Conservation (phyloP, 2,329 filamentous ascomycete genomes). For the Ophiostoma montium region DNA sequence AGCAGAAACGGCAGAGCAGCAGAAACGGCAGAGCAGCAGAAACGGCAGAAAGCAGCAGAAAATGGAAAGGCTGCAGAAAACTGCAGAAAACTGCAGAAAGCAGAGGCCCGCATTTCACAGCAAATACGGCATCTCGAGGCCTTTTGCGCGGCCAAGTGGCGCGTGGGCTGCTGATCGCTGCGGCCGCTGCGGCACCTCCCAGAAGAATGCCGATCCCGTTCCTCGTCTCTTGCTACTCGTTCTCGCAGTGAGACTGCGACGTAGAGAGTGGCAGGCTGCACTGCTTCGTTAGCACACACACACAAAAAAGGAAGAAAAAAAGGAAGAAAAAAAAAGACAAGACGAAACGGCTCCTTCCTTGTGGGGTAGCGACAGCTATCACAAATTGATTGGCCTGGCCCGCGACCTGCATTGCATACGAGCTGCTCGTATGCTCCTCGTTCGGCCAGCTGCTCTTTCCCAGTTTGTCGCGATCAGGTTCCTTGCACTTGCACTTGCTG, state of each 20-base stretch:
- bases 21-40: too few species aligned
- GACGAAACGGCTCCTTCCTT: slow-evolving; percentile 1
- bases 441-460: slow-evolving; percentile 4
- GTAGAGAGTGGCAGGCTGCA: neutral
- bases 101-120: neutral
- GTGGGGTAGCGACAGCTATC: slow-evolving; percentile 5
- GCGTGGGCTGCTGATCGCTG: neutral
- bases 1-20: too few species aligned
- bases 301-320: too few species aligned
- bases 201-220: neutral
- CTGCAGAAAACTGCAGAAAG: neutral
- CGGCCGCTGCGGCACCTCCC: neutral
- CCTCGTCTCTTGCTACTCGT: neutral
- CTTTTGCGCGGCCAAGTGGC: slow-evolving; percentile 1
- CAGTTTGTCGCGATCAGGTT: slow-evolving; percentile 2
- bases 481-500: too few species aligned
- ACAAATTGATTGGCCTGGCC: neutral
- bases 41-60: too few species aligned
- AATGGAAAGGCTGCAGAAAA: neutral
- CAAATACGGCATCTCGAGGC: neutral
- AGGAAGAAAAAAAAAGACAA: neutral
- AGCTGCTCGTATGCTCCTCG: neutral
- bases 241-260: neutral
- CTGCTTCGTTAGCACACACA: neutral
- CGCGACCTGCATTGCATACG: neutral